phyloP scores from a whole-genome alignment of 1,284 basidiomycete genomes.

The Pseudozyma sp. region DNA sequence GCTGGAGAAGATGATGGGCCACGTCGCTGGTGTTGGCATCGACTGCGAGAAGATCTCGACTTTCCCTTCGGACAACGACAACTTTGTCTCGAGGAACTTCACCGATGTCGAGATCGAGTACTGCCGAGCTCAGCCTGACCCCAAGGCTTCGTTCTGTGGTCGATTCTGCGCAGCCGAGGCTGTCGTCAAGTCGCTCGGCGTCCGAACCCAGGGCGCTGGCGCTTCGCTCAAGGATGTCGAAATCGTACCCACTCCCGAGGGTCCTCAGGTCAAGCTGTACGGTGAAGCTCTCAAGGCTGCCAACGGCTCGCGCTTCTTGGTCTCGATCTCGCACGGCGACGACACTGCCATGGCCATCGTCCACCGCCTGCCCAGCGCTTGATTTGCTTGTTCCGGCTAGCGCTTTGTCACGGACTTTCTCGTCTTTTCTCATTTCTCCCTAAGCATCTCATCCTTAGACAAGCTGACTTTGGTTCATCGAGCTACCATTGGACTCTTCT shows the following conservation, averaged over 20 bases:
- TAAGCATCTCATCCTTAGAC: conserved; percentile 17
- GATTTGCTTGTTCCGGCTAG: conserved; percentile 2
- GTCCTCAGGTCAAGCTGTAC: conserved; percentile 81
- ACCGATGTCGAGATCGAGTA: conserved; percentile 88
- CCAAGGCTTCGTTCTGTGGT: conserved; percentile 89
- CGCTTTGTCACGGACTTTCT: background rate
- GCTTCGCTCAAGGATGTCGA: conserved; percentile 97
- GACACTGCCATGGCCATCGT: conserved; percentile 63
- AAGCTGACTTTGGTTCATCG: background rate
- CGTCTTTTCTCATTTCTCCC: background rate
- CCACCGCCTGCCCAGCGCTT: conserved; percentile 56
- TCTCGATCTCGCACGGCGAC: conserved; percentile 85
- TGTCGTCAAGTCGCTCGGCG: conserved; percentile 96
- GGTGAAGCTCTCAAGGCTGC: conserved; percentile 53
- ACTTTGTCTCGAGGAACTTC: conserved; percentile 91
- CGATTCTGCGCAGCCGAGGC: conserved; percentile 99
- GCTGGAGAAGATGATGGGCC: conserved; percentile 66
- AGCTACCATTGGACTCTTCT: conserved; percentile 1
- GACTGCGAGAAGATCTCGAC: conserved; percentile 86
- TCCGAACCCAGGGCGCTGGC: conserved; percentile 88
- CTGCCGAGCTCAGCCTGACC: conserved; percentile 87
- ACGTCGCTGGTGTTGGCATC: conserved; percentile 79
- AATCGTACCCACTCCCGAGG: conserved; percentile 77
- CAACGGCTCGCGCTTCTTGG: conserved; percentile 81
- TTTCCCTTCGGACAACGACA: conserved; percentile 89